A percentile compares a stretch with the other conserved stretches of the same genome.
Evolutionary conservation across 2,329 filamentous ascomycete species (phyloP).

Genomic region (Chaetomium globosum): DNA sequence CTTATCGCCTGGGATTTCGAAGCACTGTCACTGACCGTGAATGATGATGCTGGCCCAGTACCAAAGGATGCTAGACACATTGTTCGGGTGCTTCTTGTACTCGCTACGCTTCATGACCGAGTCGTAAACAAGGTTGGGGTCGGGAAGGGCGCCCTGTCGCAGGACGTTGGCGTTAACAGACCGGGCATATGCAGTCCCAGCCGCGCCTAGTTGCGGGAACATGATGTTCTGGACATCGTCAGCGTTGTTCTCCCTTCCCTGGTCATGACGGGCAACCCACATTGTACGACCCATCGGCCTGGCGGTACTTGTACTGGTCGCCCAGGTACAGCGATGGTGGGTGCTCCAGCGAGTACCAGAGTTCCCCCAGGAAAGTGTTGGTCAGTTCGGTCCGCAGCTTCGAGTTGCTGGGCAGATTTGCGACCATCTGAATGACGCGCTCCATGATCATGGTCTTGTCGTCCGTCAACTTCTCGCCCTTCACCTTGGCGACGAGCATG

Average conservation of each 20-base stretch:
- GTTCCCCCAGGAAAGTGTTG: conserved; percentile 65
- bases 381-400: conserved; percentile 65
- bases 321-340: conserved; percentile 69
- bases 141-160: conserved; percentile 66
- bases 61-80: conserved; percentile 71
- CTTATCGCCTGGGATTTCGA: too few species aligned
- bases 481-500: conserved; percentile 64
- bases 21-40: conserved; percentile 53
- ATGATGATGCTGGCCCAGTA: conserved; percentile 75
- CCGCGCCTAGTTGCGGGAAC: conserved; percentile 66
- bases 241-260: conserved; percentile 8
- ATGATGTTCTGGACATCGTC: conserved; percentile 57
- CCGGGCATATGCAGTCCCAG: conserved; percentile 67
- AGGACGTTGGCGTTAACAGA: conserved; percentile 62
- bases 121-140: conserved; percentile 66
- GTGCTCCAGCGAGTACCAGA: conserved; percentile 74
- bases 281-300: conserved; percentile 71
- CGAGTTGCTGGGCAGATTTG: conserved; percentile 64
- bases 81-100: conserved; percentile 66
- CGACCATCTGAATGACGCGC: conserved; percentile 69
- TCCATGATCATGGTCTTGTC: conserved; percentile 82
- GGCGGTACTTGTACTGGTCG: conserved; percentile 65
- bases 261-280: conserved; percentile 40
- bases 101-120: conserved; percentile 59
- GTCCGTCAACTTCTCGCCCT: conserved; percentile 64